Conservation (phyloP, 2,329 filamentous ascomycete species). For the Pseudogymnoascus destructans region DNA sequence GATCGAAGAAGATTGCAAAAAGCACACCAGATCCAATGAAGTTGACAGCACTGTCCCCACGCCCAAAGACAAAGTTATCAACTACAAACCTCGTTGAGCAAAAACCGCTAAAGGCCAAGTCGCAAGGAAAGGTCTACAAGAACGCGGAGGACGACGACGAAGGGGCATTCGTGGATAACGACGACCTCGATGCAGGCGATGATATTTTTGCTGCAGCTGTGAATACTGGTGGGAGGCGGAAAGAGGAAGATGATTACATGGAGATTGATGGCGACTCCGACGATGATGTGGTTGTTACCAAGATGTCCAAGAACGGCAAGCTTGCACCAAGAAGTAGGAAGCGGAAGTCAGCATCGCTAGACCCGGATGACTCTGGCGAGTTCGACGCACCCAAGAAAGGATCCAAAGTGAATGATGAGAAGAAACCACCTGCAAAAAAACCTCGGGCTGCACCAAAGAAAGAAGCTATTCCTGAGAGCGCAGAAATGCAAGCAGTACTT, state of each 20-base stretch:
- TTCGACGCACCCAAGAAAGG: conserved; percentile 43
- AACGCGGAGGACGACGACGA: conserved; percentile 35
- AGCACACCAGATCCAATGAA: neutral
- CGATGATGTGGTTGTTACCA: conserved; percentile 30
- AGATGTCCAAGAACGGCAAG: conserved; percentile 16
- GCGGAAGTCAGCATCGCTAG: conserved; percentile 42
- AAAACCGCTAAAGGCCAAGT: conserved; percentile 7
- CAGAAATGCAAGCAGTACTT: conserved; percentile 69
- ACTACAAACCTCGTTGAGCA: neutral
- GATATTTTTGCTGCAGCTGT: conserved; percentile 72
- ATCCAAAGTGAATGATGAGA: conserved; percentile 23
- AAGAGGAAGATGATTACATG: conserved; percentile 56
- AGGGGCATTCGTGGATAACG: conserved; percentile 45
- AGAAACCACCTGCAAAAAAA: conserved; percentile 26
- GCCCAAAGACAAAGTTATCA: neutral
- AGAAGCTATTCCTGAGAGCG: conserved; percentile 50
- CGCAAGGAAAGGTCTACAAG: conserved; percentile 16
- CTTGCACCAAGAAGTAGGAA: conserved; percentile 35
- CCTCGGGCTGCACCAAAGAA: conserved; percentile 41
- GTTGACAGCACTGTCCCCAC: neutral
- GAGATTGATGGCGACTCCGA: conserved; percentile 52
- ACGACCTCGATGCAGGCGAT: conserved; percentile 58
- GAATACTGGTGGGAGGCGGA: conserved; percentile 51
- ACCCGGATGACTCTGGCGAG: conserved; percentile 42
- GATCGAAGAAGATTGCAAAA: neutral